Conservation (phyloP, 345 rosid species). For the Salix brachista region DNA sequence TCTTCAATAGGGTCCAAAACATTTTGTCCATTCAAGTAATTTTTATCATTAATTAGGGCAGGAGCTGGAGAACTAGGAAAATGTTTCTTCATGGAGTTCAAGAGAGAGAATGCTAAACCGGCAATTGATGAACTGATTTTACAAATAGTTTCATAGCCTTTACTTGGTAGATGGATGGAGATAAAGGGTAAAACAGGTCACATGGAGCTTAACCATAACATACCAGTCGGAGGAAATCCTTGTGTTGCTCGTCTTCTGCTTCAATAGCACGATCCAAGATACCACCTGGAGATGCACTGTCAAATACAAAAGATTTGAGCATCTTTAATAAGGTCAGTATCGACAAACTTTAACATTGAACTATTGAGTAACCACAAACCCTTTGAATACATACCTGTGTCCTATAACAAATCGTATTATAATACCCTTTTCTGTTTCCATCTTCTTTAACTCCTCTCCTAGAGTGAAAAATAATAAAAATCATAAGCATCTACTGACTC, state of each 20-base stretch:
- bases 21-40: background rate
- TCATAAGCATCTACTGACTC: slow-evolving; percentile 7
- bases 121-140: background rate
- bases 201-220: background rate
- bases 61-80: background rate
- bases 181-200: background rate
- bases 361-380: slow-evolving; percentile 3
- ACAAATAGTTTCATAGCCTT: background rate
- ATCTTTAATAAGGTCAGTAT: background rate
- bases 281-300: slow-evolving; percentile 62
- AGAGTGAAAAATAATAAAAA: slow-evolving; percentile 25
- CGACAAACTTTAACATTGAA: slow-evolving; percentile 6
- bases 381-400: slow-evolving; percentile 42
- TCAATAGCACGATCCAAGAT: slow-evolving; percentile 63
- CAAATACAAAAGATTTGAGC: slow-evolving; percentile 7
- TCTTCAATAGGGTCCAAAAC: background rate
- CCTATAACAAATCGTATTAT: slow-evolving; percentile 60
- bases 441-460: slow-evolving; percentile 57
- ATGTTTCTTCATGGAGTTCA: background rate
- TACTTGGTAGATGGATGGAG: background rate
- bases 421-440: slow-evolving; percentile 70
- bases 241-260: slow-evolving; percentile 65
- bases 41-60: background rate
- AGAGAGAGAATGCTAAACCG: background rate
- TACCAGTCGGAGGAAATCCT: slow-evolving; percentile 71